Conservation (phyloP, 1,284 basidiomycete species). For the Amylostereum chailletii region DNA sequence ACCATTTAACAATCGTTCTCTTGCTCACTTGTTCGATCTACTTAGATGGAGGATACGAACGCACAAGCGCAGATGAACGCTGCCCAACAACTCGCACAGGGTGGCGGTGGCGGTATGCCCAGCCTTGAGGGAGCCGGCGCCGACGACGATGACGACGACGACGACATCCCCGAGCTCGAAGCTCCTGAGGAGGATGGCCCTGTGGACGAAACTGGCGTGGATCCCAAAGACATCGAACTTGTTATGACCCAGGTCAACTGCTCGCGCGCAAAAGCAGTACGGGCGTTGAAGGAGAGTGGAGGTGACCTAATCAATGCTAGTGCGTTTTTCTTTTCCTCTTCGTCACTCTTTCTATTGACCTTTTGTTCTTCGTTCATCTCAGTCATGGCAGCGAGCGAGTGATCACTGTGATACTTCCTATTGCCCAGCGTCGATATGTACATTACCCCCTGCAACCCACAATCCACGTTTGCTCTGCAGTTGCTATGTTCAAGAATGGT, state of each 20-base stretch:
- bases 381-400: slow-evolving; percentile 75
- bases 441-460: slow-evolving; percentile 1
- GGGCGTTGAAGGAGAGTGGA: slow-evolving; percentile 80
- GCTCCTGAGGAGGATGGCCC: slow-evolving; percentile 71
- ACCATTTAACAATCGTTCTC: background rate
- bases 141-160: slow-evolving; percentile 62
- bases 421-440: slow-evolving; percentile 12
- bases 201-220: slow-evolving; percentile 76
- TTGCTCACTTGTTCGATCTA: background rate
- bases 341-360: slow-evolving; percentile 7
- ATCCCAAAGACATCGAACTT: slow-evolving; percentile 92
- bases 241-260: slow-evolving; percentile 84
- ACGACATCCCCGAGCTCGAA: slow-evolving; percentile 79
- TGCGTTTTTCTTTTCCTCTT: slow-evolving; percentile 36
- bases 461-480: background rate
- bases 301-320: slow-evolving; percentile 94
- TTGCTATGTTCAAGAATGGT: slow-evolving; percentile 1
- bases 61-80: slow-evolving; percentile 77
- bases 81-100: slow-evolving; percentile 73
- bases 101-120: slow-evolving; percentile 38
- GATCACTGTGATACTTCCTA: slow-evolving; percentile 20
- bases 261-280: slow-evolving; percentile 82
- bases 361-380: slow-evolving; percentile 2
- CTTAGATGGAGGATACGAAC: slow-evolving; percentile 88
- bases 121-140: slow-evolving; percentile 34